Base-by-base conservation (phyloP, 2,329 filamentous ascomycete genomes). In the Fusarium napiforme region DNA sequence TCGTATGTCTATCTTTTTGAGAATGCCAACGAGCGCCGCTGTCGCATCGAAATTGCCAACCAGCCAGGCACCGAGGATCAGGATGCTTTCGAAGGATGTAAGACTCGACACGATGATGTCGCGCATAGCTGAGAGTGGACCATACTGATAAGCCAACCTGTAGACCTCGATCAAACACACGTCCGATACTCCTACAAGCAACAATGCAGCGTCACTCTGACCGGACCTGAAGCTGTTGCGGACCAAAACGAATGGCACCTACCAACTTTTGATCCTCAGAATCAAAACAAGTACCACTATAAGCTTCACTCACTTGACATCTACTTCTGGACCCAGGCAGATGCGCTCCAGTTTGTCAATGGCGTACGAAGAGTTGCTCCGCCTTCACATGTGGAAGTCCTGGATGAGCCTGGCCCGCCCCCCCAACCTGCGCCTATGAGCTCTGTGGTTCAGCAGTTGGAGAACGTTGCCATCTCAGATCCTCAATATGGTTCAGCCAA, bases 1-100 rank as follows among this genome's bases (percentile, higher is more conserved):
- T 95, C 92, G 12, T 95, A 95, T 80, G 88, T 95, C 64, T 95
- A 95, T 79, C 85, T 95, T 10, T 95, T 94, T 80, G 92, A 95
- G 81, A 92, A 93, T 79, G 88, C 92, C 18, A 85, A 85, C 69
- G 88, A 91, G 75, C 87, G 90, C 69, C 87, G 89, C 68, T 92
- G 92, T 72, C 91, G 93, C 74, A 84, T 95, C 72, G 93, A 95
- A 82, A 85, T 95, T 70, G 93, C 93, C 47, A 96, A 95, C 78
- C 86, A 91, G 75, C 88, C 92, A 14, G 93, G 93, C 60, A 92
- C 90, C 7, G 88, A 92, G 3, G 88, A 92, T n/a, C 93, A 95
- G 79, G 93, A 95, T 84, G 93, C 93, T 16, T 94, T 95, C 79
- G 88, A 90, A 74, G 93, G 93, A 78, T 90, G 92, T 94, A 84